phyloP scores from a whole-genome alignment of 2,329 filamentous ascomycete species.

The Colletotrichum eleusines region DNA sequence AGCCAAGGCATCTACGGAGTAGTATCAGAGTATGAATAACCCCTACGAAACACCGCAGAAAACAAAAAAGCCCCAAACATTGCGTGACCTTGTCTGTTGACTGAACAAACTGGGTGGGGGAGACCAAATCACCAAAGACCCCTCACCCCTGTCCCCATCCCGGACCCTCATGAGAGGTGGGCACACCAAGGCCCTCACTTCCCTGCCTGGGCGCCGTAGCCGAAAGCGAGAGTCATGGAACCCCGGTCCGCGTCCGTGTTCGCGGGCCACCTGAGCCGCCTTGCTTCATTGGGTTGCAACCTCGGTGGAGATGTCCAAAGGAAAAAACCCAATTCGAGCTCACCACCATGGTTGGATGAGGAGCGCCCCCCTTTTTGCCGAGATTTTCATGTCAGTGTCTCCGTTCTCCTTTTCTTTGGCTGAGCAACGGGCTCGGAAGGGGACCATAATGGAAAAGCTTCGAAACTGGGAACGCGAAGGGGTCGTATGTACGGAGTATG shows the following conservation, averaged over 20 bases:
- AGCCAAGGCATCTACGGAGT: no score
- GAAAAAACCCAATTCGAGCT: conserved; percentile 7
- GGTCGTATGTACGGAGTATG: no score
- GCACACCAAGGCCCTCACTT: background rate
- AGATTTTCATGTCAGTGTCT: background rate
- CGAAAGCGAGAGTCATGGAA: conserved; percentile 26
- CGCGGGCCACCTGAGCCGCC: conserved; percentile 33
- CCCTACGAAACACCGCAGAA: background rate
- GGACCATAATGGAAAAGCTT: background rate
- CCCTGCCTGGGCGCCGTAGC: conserved; percentile 16
- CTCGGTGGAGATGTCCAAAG: conserved; percentile 24
- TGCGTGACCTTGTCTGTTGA: background rate
- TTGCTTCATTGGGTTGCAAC: conserved; percentile 33
- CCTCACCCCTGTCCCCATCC: background rate
- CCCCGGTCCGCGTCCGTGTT: conserved; percentile 29
- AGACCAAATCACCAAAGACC: background rate
- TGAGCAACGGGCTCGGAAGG: conserved; percentile 38
- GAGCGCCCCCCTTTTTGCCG: background rate
- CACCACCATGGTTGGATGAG: background rate
- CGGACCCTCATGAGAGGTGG: conserved; percentile 2
- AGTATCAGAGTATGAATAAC: background rate
- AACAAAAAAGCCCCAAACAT: background rate
- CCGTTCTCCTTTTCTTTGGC: conserved; percentile 25
- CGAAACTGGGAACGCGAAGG: background rate
- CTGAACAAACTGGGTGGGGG: background rate